phyloP scores from a whole-genome alignment of 495 filamentous ascomycete species.

The Glutinoglossum americanum region DNA sequence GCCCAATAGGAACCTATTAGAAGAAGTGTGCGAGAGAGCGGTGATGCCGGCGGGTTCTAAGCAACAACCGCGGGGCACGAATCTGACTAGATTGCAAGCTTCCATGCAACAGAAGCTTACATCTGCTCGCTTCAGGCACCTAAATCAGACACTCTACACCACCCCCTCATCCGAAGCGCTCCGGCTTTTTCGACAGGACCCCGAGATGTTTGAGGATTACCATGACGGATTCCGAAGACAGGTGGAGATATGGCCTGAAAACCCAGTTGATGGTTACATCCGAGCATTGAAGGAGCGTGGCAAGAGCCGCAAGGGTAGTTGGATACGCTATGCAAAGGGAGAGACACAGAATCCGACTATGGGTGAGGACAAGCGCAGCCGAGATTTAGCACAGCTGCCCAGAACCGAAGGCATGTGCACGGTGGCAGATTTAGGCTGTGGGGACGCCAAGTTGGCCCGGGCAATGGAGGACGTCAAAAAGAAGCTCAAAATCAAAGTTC shows the following conservation, averaged over 20 bases:
- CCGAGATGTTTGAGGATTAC: conserved; percentile 84
- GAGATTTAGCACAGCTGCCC: conserved; percentile 15
- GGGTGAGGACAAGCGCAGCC: conserved; percentile 12
- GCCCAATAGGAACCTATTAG: background rate
- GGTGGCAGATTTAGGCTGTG: conserved; percentile 76
- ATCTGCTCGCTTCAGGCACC: conserved; percentile 85
- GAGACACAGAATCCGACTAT: conserved; percentile 13
- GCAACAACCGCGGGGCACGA: conserved; percentile 12
- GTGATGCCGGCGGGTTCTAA: background rate
- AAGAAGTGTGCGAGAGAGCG: background rate
- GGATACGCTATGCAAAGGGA: conserved; percentile 15
- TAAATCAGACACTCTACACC: conserved; percentile 92
- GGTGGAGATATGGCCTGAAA: conserved; percentile 86
- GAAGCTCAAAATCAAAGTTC: conserved; percentile 43
- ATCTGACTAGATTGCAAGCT: conserved; percentile 76
- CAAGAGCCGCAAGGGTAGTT: conserved; percentile 12
- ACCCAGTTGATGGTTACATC: conserved; percentile 76
- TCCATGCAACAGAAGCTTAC: conserved; percentile 85
- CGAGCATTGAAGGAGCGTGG: conserved; percentile 37
- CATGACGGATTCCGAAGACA: conserved; percentile 87
- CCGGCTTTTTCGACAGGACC: conserved; percentile 52
- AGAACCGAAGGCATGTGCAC: conserved; percentile 38
- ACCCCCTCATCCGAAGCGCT: conserved; percentile 62
- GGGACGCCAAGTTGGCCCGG: conserved; percentile 48
- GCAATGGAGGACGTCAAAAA: conserved; percentile 28